Conservation (phyloP, 306 rosid genomes). For the Myrica gale region DNA sequence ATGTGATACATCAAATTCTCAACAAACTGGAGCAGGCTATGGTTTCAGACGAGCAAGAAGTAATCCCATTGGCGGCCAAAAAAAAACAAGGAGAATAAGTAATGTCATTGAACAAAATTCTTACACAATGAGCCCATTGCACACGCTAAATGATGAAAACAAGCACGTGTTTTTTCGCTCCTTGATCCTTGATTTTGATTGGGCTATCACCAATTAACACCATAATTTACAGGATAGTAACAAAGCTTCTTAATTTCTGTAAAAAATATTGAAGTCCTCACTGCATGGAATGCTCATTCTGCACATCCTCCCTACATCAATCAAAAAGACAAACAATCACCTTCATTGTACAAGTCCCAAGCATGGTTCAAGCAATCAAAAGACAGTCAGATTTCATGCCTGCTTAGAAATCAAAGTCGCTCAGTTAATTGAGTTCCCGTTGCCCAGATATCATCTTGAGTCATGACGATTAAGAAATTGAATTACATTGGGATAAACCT, state of each 20-base stretch:
- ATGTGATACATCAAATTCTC: neutral
- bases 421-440: slow-evolving; percentile 19
- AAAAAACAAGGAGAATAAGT: no score
- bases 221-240: neutral
- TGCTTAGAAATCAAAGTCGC: slow-evolving; percentile 30
- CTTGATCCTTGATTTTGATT: slow-evolving; percentile 1
- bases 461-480: slow-evolving; percentile 70
- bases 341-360: slow-evolving; percentile 3
- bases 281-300: slow-evolving; percentile 9
- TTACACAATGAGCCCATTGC: neutral
- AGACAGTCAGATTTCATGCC: slow-evolving; percentile 19
- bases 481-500: slow-evolving; percentile 76
- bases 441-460: slow-evolving; percentile 39
- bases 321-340: slow-evolving; percentile 6
- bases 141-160: neutral
- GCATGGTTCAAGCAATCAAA: slow-evolving; percentile 9
- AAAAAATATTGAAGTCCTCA: neutral
- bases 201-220: slow-evolving; percentile 17
- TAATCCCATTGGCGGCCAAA: neutral
- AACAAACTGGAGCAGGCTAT: neutral
- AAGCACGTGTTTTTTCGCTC: neutral
- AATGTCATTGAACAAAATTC: neutral
- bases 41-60: neutral
- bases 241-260: neutral
- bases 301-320: slow-evolving; percentile 2